Base-by-base conservation (phyloP, 1,284 basidiomycete genomes). In the Ceratobasidium sp. region DNA sequence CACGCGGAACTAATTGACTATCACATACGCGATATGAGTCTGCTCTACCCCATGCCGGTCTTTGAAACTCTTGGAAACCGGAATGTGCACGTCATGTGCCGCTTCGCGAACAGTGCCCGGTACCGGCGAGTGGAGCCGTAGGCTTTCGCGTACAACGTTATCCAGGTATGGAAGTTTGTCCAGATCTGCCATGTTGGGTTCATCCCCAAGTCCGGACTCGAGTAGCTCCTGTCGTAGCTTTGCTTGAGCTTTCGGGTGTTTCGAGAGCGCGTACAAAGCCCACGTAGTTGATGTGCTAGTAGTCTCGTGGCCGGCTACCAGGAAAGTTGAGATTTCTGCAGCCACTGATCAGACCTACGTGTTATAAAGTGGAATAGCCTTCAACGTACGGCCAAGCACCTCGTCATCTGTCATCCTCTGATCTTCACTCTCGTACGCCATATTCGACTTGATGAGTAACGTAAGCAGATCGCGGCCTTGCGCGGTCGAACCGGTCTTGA, bases 181-280 rank as follows among this genome's bases (percentile, higher is more conserved):
- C 27, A 85, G 76, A 9, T 80, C 79, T 11, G 82, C 81, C 75
- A 82, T 77, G 5, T 58, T 71, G 1, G 87, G 87, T 6, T 79
- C 84, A 16, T 89, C 87, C 9, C 79, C 80, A 1, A 75, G 59
- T 0, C 82, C 79, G 0, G 76, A 75, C 13, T 61, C 0, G 84
- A 85, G 78, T 0, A 92, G 83, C 79, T 97, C 95, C 2, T 87
- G 84, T 0, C 93, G 88, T 0, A 96, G 86, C 77, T 88, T 89
- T 13, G 79, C 81, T 80, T 96, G 93, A 0, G 88, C 82, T 0
- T 84, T 83, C 0, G 85, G 86, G 65, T 87, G 77, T 53, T 84
- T 83, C 0, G 88, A 81, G 3, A 96, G 86, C 0, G 87, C 86
- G 80, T 85, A 91, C 0, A 95, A 82, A 0, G 88, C 87, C 87